Evolutionary conservation across 2,329 filamentous ascomycete species (phyloP).

Genomic region (Paracamarosporium sp.): DNA sequence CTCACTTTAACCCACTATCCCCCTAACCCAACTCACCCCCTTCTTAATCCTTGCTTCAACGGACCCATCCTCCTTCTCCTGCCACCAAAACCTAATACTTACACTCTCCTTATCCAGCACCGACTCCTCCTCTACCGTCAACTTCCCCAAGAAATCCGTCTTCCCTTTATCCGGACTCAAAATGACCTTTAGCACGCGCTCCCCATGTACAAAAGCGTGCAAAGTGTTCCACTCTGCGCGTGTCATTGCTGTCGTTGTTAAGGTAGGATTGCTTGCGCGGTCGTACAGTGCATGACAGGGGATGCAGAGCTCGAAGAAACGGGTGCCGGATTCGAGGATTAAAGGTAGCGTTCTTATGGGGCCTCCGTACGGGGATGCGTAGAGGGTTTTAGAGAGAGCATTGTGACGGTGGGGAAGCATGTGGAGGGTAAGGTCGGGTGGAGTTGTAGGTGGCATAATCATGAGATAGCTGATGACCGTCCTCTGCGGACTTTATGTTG

Average conservation of each 20-base stretch:
- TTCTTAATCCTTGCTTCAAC: neutral
- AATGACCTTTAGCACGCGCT: constrained; percentile 5
- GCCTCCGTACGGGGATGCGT: neutral
- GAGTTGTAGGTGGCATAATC: neutral
- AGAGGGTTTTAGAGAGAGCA: neutral
- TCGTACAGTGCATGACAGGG: neutral
- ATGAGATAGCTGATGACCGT: too few relatives aligned
- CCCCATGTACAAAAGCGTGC: neutral
- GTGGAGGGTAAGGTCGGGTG: neutral
- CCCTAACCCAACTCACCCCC: neutral
- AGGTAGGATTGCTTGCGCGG: neutral
- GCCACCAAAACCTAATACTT: constrained; percentile 3
- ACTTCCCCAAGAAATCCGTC: neutral
- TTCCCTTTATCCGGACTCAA: neutral
- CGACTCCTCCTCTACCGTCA: neutral
- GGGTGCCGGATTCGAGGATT: neutral
- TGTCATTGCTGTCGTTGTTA: neutral
- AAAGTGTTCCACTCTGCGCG: neutral
- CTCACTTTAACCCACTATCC: neutral
- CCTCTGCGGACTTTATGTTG: too few relatives aligned
- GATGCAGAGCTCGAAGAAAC: neutral
- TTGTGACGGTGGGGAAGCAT: neutral
- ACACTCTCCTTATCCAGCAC: neutral
- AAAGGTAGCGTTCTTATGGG: neutral
- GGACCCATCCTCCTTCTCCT: neutral